Evolutionary conservation across 2,329 filamentous ascomycete genomes (phyloP), one percentile per base, ranked within the genome.

Genomic region (Xylariaceae sp.): DNA sequence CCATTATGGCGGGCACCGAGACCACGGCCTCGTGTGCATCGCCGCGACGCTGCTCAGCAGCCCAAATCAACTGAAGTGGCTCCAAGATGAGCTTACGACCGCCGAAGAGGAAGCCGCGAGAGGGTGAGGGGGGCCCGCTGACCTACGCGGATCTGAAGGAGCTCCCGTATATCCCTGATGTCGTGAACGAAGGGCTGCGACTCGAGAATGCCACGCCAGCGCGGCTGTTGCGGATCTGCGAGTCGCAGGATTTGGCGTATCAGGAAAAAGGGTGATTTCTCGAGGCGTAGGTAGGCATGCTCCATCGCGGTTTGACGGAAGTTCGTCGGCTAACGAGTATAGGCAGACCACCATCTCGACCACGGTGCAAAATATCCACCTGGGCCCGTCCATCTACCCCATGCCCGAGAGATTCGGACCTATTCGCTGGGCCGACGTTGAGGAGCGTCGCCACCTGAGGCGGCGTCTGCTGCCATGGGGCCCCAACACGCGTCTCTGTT

Each of bases 1-100:
- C n/a, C 24, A 54, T 54, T 41, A 54, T 52, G 53, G 51, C 53
- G 1, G 53, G 51, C 9, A 55, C 53, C 8, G 53, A 54, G 44
- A 55, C 53, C 4, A 55, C 50, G 1, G 52, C 48, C 42, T 53
- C 19, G 49, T 54, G 16, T 47, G 46, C 38, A 52, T 55, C 48
- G 47, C 51, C 2, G 39, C 35, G 15, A 34, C 48, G 22, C 39
- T 55, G 3, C 47, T 54, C 17, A 41, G 42, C 33, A 44, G 52
- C 33, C 43, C 47, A 9, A 24, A 31, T 7, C 50, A 49, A 38
- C 33, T 50, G 8, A 32, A 44, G 4, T 41, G 37, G 32, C 33
- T 53, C 29, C 34, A 37, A 19, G 26, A 30, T 4, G 52, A 55
- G 41, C 40, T 55, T 2, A 28, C 19, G 11, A 33, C 19, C 4